Percentiles rank a stretch among this genome's conserved stretches.
Conservation (phyloP, 2,329 filamentous ascomycete species). For the Mollisiaceae sp. region DNA sequence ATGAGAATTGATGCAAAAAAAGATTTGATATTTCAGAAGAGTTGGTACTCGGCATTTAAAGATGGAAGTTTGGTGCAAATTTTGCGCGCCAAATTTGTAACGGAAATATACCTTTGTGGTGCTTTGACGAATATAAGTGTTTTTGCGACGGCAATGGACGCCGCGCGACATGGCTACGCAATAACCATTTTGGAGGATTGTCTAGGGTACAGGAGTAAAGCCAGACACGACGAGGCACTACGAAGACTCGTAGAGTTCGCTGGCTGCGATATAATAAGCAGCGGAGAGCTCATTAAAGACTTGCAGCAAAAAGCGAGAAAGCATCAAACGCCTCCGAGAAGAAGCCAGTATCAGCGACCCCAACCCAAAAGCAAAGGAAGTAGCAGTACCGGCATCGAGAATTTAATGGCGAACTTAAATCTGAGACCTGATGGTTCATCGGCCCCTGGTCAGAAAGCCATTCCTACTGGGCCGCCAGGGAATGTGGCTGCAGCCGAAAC, state of each 20-base stretch:
- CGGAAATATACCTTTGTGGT: constrained; percentile 88
- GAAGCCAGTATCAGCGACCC: constrained; percentile 17
- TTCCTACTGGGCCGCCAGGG: constrained; percentile 20
- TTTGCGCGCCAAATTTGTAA: constrained; percentile 86
- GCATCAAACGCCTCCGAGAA: constrained; percentile 26
- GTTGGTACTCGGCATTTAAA: constrained; percentile 86
- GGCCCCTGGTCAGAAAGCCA: constrained; percentile 13
- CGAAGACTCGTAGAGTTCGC: constrained; percentile 39
- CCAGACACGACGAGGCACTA: constrained; percentile 60
- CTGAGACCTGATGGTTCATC: constrained; percentile 29
- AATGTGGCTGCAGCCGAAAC: constrained; percentile 30
- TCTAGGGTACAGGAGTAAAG: constrained; percentile 75
- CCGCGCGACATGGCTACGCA: constrained; percentile 83
- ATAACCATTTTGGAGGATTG: constrained; percentile 90
- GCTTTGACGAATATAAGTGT: constrained; percentile 86
- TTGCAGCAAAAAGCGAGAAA: constrained; percentile 32
- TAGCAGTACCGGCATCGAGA: constrained; percentile 32
- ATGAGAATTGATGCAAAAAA: constrained; percentile 48
- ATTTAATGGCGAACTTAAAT: constrained; percentile 39
- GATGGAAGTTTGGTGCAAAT: constrained; percentile 73
- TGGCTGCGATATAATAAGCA: constrained; percentile 41
- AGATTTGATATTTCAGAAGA: constrained; percentile 66
- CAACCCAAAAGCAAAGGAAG: constrained; percentile 23
- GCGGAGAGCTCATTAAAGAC: constrained; percentile 36
- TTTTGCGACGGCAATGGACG: constrained; percentile 89